Evolutionary conservation across 2,329 filamentous ascomycete genomes (phyloP).

Genomic region (Pseudopithomyces chartarum): DNA sequence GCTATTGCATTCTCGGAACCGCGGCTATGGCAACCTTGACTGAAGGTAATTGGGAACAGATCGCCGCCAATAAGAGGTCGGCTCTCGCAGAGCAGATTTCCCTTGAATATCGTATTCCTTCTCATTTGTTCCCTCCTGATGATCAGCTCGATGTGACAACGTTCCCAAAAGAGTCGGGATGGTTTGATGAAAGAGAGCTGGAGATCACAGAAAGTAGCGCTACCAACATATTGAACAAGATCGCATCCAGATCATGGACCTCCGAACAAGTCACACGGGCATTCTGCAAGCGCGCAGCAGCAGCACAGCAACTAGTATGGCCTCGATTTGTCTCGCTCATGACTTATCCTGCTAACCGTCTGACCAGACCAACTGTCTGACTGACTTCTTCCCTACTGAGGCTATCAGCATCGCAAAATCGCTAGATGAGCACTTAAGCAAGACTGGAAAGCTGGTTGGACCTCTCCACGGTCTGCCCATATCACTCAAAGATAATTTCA

Average conservation of each 20-base stretch:
- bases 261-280: slow-evolving; percentile 58
- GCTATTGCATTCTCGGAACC: background rate
- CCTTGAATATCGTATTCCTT: slow-evolving; percentile 61
- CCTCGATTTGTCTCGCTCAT: background rate
- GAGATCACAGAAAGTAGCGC: slow-evolving; percentile 55
- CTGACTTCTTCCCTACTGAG: slow-evolving; percentile 61
- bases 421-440: slow-evolving; percentile 57
- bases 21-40: slow-evolving; percentile 17
- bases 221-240: slow-evolving; percentile 46
- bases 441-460: slow-evolving; percentile 56
- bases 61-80: slow-evolving; percentile 50
- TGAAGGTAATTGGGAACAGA: slow-evolving; percentile 50
- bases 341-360: background rate
- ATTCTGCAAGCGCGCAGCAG: slow-evolving; percentile 60
- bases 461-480: slow-evolving; percentile 71
- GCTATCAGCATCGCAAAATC: slow-evolving; percentile 57
- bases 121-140: slow-evolving; percentile 57
- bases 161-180: slow-evolving; percentile 62
- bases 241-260: slow-evolving; percentile 53
- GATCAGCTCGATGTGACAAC: slow-evolving; percentile 61
- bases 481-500: slow-evolving; percentile 74
- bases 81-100: slow-evolving; percentile 59
- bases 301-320: slow-evolving; percentile 60
- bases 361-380: slow-evolving; percentile 63
- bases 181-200: slow-evolving; percentile 61